phyloP scores from a whole-genome alignment of 2,329 filamentous ascomycete genomes.

The Hypoxylon sp. region DNA sequence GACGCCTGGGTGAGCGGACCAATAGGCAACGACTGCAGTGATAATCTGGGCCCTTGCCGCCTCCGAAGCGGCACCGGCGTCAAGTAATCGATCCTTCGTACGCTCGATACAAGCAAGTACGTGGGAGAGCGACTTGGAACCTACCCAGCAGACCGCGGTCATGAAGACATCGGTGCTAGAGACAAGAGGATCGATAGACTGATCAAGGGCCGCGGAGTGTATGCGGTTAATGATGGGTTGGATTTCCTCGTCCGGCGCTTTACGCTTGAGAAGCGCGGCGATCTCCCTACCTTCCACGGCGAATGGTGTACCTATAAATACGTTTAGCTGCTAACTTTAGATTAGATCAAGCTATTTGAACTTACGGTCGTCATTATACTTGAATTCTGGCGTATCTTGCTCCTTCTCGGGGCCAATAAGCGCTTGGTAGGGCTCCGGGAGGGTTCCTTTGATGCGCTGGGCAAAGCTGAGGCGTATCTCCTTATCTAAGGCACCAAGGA shows the following conservation, averaged over 20 bases:
- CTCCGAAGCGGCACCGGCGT: slow-evolving; percentile 79
- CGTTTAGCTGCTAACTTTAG: slow-evolving; percentile 23
- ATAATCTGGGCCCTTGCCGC: slow-evolving; percentile 88
- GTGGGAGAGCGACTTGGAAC: slow-evolving; percentile 95
- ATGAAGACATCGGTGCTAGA: slow-evolving; percentile 94
- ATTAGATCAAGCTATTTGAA: slow-evolving; percentile 42
- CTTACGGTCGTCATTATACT: slow-evolving; percentile 81
- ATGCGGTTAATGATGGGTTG: slow-evolving; percentile 83
- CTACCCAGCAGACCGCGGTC: slow-evolving; percentile 91
- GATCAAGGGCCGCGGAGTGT: slow-evolving; percentile 78
- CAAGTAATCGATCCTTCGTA: slow-evolving; percentile 87
- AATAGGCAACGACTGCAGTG: slow-evolving; percentile 89
- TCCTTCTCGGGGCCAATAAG: slow-evolving; percentile 90
- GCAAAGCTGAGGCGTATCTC: slow-evolving; percentile 97
- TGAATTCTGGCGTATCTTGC: slow-evolving; percentile 95
- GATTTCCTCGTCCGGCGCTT: slow-evolving; percentile 88
- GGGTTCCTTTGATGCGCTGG: slow-evolving; percentile 92
- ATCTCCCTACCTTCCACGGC: slow-evolving; percentile 86
- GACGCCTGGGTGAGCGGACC: slow-evolving; percentile 90
- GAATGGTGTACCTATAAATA: slow-evolving; percentile 76
- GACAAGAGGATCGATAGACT: slow-evolving; percentile 81
- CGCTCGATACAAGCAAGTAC: slow-evolving; percentile 96
- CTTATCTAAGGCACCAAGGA: slow-evolving; percentile 90
- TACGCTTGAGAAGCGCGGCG: slow-evolving; percentile 81
- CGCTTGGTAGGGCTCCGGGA: slow-evolving; percentile 83